phyloP scores from a whole-genome alignment of 1,284 basidiomycete genomes.

The Puccinia brachypodii region DNA sequence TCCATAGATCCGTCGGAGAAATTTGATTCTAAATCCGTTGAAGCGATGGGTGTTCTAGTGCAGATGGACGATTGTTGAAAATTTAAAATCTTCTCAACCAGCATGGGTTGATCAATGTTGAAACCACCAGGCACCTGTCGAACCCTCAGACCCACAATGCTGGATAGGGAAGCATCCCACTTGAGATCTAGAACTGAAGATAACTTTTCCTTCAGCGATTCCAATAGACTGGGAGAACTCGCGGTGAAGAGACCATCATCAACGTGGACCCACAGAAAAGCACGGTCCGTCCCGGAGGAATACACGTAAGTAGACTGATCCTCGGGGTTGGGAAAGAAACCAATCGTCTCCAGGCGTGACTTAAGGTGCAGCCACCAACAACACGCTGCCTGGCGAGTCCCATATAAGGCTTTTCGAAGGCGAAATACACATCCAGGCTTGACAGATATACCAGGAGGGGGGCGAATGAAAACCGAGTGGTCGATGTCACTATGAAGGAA shows the following conservation, averaged over 20 bases:
- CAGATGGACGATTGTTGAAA: not conserved
- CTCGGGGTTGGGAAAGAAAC: not conserved
- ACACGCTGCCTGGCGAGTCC: not conserved
- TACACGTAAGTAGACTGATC: not conserved
- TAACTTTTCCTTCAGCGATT: not conserved
- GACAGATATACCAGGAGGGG: not conserved
- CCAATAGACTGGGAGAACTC: not conserved
- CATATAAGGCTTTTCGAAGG: not conserved
- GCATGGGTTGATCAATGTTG: not conserved
- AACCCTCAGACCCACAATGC: not conserved
- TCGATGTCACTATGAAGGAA: not conserved
- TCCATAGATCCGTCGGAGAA: not conserved
- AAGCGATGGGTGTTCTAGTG: not conserved
- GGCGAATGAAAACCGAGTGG: not conserved
- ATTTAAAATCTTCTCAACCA: not conserved
- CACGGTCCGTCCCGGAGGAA: not conserved
- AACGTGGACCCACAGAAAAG: not conserved
- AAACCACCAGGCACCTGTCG: not conserved
- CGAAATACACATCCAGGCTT: not conserved
- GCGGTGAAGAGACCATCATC: not conserved
- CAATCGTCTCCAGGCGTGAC: not conserved
- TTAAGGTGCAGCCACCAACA: conserved; percentile 3
- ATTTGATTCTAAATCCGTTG: not conserved
- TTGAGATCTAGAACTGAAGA: not conserved
- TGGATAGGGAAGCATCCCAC: not conserved